phyloP scores from a whole-genome alignment of 106 monocot genomes.

The Dioscorea alata region DNA sequence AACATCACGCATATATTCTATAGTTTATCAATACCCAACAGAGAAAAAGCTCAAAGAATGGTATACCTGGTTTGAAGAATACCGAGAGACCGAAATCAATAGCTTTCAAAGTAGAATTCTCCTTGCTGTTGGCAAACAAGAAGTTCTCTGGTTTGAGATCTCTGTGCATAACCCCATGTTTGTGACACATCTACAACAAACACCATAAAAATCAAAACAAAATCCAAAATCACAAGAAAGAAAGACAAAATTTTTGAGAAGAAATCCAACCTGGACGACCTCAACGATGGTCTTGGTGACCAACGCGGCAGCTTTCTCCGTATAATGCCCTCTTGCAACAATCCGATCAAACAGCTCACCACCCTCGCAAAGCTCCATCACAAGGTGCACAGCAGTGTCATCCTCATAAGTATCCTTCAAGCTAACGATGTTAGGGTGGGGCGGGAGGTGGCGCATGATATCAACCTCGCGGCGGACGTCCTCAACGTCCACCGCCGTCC shows the following conservation, averaged over 20 bases:
- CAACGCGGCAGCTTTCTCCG: neutral
- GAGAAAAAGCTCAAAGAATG: neutral
- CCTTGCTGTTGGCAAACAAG: slow-evolving; percentile 37
- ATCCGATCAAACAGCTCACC: neutral
- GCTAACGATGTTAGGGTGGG: neutral
- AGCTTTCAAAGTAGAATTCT: slow-evolving; percentile 41
- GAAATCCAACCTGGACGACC: slow-evolving; percentile 15
- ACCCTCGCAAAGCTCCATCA: slow-evolving; percentile 3
- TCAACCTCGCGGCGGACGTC: neutral
- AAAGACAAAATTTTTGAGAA: too few species aligned
- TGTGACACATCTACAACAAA: slow-evolving; percentile 23
- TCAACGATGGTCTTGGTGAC: neutral
- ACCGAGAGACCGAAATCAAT: slow-evolving; percentile 57
- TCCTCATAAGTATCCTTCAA: neutral
- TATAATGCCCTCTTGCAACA: neutral
- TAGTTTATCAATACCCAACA: too few species aligned
- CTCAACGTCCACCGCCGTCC: neutral
- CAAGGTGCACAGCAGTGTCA: neutral
- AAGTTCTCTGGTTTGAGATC: slow-evolving; percentile 60
- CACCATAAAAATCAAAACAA: too few species aligned
- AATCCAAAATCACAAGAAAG: too few species aligned
- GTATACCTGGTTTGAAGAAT: slow-evolving; percentile 42
- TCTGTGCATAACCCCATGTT: slow-evolving; percentile 53
- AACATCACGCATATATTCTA: too few species aligned
- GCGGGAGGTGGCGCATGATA: slow-evolving; percentile 5